Base-by-base conservation (phyloP, 1,139 yeast genomes). In the Pichia inconspicua region DNA sequence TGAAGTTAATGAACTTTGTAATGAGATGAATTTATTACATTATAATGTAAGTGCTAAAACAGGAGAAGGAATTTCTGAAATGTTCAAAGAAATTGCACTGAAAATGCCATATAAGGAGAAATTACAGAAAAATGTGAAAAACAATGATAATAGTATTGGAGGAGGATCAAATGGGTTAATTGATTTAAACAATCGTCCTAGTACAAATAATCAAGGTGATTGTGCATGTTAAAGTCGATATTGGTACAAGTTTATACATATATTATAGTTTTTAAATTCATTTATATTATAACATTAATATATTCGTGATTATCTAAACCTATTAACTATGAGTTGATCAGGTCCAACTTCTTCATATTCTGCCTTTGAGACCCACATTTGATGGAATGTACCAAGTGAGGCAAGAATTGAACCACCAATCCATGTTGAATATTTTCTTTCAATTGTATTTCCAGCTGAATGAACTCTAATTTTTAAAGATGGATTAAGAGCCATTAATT, bases 31-130 rank as follows among this genome's bases (percentile, higher is more conserved):
- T 1, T 73, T 94, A 46, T 66, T 90, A 44, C 90, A 87, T 65
- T 84, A 82, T 59, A 97, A 94, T 66, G 94, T 95, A 1, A 85
- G 96, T 64, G 99, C 99, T 9, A 92, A 90, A 69, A 81, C 95
- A 1, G 92, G 96, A 14, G 76, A 78, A 59, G 85, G 87, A 55
- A 89, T 94, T 39, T 78, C 78, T 50, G 88, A 85, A 40, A 80
- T 88, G 34, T 94, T 94, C 67, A 77, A 80, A 46, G 84, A 82
- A 27, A 84, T 92, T 60, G 97, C 96, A n/a, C 70, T 75, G 52
- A 77, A 77, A 59, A 74, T 84, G 50, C 84, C 85, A 8, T 70
- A 67, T 15, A 69, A 75, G 43, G 58, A 60, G 38, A 58, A 57
- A 22, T 25, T 58, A 25, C 47, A 55, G 45, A 40, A 53, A 54